phyloP scores from a whole-genome alignment of 352 stramenopile genomes.

The Phytopythium litorale region DNA sequence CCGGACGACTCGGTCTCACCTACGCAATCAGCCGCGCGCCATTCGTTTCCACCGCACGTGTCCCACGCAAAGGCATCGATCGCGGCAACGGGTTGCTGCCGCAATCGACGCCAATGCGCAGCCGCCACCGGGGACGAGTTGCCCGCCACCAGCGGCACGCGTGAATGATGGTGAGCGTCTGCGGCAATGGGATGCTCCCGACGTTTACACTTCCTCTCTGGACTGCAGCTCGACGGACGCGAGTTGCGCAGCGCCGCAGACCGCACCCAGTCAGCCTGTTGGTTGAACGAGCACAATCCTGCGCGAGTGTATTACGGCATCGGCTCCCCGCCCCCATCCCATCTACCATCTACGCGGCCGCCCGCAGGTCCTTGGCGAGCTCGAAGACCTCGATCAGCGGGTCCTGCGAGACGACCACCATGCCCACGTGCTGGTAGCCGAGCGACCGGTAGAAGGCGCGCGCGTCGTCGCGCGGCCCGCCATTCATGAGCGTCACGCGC shows the following conservation, averaged over 20 bases:
- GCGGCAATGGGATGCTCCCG: neutral
- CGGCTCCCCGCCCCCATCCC: neutral
- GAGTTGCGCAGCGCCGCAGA: no score
- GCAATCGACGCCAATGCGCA: no score
- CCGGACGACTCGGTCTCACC: no score
- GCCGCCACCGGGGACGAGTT: neutral
- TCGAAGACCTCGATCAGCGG: slow-evolving; percentile 28
- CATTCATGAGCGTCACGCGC: slow-evolving; percentile 31
- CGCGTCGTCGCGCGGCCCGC: slow-evolving; percentile 26
- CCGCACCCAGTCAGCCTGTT: neutral
- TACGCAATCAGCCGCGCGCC: neutral
- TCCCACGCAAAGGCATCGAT: neutral
- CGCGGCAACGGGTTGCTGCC: neutral
- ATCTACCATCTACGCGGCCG: neutral
- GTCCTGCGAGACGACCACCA: slow-evolving; percentile 23
- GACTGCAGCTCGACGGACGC: no score
- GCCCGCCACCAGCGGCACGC: neutral
- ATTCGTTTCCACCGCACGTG: neutral
- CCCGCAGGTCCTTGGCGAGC: slow-evolving; percentile 28
- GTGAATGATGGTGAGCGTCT: neutral
- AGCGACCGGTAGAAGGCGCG: slow-evolving; percentile 31
- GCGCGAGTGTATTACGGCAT: neutral
- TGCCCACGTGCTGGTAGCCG: slow-evolving; percentile 24
- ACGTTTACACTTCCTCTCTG: neutral
- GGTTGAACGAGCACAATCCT: neutral